phyloP scores from a whole-genome alignment of 306 rosid species.

The Acacia crassicarpa region DNA sequence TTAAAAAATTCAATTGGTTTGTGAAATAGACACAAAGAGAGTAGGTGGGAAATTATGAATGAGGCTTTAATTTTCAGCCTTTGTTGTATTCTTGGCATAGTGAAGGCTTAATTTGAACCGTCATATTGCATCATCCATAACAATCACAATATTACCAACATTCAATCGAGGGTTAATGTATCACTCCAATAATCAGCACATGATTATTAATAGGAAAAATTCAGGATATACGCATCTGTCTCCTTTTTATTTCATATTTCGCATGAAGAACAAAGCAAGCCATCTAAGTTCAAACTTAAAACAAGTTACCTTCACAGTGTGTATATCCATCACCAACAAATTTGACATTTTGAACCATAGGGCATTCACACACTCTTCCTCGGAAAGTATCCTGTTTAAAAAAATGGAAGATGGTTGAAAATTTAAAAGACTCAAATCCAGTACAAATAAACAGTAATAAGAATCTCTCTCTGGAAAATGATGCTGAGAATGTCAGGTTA shows the following conservation, averaged over 20 bases:
- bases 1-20: conserved; percentile 11
- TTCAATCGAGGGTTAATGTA: background rate
- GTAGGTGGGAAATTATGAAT: background rate
- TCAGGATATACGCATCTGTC: background rate
- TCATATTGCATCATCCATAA: background rate
- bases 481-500: background rate
- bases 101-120: background rate
- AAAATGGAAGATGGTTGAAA: background rate
- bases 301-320: conserved; percentile 75
- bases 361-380: conserved; percentile 96
- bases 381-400: conserved; percentile 79
- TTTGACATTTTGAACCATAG: conserved; percentile 72
- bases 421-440: conserved; percentile 14
- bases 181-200: background rate
- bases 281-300: background rate
- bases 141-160: background rate
- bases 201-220: background rate
- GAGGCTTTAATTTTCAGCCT: background rate
- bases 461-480: conserved; percentile 15
- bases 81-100: background rate
- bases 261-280: conserved; percentile 3
- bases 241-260: conserved; percentile 16
- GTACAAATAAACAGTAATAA: background rate
- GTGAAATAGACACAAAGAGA: background rate
- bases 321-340: conserved; percentile 93